These are phyloP conservation scores for Scutellospora calospora DNA, from an alignment of 371 early-diverging fungal genomes.

Conservation along the genomic window DNA sequence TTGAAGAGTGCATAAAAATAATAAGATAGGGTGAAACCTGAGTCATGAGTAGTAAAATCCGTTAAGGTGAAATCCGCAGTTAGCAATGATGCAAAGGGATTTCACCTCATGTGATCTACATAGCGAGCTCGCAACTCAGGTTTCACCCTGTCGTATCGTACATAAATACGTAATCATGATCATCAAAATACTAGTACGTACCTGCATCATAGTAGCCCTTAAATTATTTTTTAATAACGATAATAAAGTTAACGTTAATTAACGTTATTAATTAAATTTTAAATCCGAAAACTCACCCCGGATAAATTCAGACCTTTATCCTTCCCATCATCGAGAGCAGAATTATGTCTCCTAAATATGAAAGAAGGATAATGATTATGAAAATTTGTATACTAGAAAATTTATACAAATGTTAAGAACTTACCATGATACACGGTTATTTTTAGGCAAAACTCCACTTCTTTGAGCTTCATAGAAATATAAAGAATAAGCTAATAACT, in stretches of 20 bases:
- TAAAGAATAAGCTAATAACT: constrained; percentile 55
- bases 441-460: constrained; percentile 59
- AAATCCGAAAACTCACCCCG: constrained; percentile 43
- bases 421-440: constrained; percentile 62
- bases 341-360: constrained; percentile 59
- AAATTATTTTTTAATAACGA: background rate
- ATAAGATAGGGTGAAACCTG: too few species aligned
- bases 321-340: constrained; percentile 60
- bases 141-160: too few species aligned
- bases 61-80: too few species aligned
- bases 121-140: too few species aligned
- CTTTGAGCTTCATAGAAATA: constrained; percentile 68
- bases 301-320: background rate
- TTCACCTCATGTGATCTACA: too few species aligned
- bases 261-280: too few species aligned
- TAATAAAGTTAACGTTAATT: too few species aligned
- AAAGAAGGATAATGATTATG: constrained; percentile 17
- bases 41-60: too few species aligned
- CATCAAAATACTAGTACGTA: background rate
- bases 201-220: constrained; percentile 55
- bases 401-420: constrained; percentile 1
- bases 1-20: too few species aligned
- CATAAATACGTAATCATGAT: constrained; percentile 36
- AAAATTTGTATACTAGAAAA: too few species aligned
- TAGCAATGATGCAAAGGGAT: too few species aligned